These are phyloP conservation scores for Bolboschoenus planiculmis DNA, from an alignment of 176 grass and related monocot species.

Conservation along the genomic window DNA sequence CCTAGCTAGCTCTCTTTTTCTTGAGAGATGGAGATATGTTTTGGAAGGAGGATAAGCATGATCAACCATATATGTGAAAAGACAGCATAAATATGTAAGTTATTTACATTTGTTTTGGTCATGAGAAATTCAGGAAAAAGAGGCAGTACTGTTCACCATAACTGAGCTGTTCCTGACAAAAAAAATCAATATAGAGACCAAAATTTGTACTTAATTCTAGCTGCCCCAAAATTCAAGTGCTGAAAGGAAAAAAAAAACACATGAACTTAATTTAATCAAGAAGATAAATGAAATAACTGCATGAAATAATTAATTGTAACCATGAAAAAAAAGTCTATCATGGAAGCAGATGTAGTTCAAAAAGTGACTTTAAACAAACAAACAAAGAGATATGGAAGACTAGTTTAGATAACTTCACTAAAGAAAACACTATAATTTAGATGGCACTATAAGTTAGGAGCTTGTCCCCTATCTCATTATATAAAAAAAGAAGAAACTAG, in stretches of 20 bases:
- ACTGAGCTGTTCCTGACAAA: neutral
- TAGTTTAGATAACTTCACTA: neutral
- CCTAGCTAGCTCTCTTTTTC: conserved; percentile 1
- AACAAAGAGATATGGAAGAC: neutral
- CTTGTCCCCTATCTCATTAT: neutral
- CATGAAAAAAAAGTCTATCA: neutral
- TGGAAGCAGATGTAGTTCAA: neutral
- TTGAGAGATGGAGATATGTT: conserved; percentile 10
- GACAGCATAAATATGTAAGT: neutral
- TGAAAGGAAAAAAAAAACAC: neutral
- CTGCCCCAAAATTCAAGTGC: neutral
- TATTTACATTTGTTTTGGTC: neutral
- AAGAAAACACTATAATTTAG: neutral
- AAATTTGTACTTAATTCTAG: neutral
- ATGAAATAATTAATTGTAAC: neutral
- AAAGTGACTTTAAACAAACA: neutral
- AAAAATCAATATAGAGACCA: neutral
- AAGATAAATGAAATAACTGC: neutral
- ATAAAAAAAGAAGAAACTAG: neutral
- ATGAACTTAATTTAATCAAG: neutral
- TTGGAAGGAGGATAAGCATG: neutral
- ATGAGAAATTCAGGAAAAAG: neutral
- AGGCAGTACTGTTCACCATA: neutral
- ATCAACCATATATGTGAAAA: neutral
- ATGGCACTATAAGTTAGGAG: neutral